These are phyloP conservation scores for Parietichytrium sp. DNA, from an alignment of 108 stramenopile species.

Conservation along the genomic window DNA sequence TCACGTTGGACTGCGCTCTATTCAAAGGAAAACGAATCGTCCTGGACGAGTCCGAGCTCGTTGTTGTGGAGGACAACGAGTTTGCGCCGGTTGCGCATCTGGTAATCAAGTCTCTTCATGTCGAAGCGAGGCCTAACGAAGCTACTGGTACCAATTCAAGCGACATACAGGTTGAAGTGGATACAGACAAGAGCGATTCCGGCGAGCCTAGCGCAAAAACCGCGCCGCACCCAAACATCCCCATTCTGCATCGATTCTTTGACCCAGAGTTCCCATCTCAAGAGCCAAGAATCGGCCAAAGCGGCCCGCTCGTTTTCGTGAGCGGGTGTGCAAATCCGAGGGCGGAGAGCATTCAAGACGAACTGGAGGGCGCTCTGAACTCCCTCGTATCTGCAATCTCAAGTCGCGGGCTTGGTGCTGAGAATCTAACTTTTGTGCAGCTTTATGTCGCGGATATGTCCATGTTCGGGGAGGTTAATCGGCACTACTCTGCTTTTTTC, in stretches of 20 bases:
- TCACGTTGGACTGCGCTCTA: constrained; percentile 81
- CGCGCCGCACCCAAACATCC: background rate
- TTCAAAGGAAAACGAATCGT: constrained; percentile 74
- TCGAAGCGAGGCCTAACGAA: constrained; percentile 65
- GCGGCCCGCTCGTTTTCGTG: background rate
- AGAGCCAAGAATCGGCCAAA: background rate
- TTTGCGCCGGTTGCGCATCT: constrained; percentile 79
- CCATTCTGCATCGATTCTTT: background rate
- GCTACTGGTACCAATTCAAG: background rate
- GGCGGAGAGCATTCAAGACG: constrained; percentile 25
- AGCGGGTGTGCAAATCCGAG: background rate
- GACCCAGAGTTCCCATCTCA: background rate
- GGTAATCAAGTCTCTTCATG: constrained; percentile 71
- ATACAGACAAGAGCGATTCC: background rate
- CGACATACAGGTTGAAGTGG: background rate
- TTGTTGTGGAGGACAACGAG: constrained; percentile 62
- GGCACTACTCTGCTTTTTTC: constrained; percentile 77
- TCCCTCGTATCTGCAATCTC: background rate
- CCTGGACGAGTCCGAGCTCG: constrained; percentile 63
- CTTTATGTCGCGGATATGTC: constrained; percentile 83
- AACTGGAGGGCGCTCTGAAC: constrained; percentile 31
- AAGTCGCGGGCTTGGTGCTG: constrained; percentile 40
- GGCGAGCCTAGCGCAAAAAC: background rate
- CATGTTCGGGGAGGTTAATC: constrained; percentile 83
- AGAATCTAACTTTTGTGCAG: constrained; percentile 85